Base-by-base conservation (phyloP, 2,329 filamentous ascomycete genomes). In the Ophioceras dolichostomum region DNA sequence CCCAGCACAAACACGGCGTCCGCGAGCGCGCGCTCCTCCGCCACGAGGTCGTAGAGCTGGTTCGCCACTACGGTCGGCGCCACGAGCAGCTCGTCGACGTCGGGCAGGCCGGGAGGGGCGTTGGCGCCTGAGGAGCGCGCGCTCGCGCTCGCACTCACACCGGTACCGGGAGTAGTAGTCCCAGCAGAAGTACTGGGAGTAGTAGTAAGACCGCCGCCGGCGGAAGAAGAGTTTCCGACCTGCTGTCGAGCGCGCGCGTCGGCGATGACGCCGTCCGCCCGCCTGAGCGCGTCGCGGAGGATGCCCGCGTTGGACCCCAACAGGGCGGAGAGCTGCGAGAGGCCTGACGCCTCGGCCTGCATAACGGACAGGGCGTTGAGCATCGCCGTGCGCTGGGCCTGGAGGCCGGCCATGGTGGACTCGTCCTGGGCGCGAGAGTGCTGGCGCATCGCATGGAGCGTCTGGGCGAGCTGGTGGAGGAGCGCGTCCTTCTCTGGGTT, bases 401-500 rank as follows among this genome's bases (percentile, higher is more conserved):
- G 70, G 2, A 96, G 69, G 1, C 87, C 82, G 0, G 77, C 68
- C 24, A 94, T 68, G 16, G 82, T 84, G 12, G 80, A 70, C 14
- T 76, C 70, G 47, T 88, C 88, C 50, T 91, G 83, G 19, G 71
- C 60, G 33, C 82, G 71, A 37, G 77, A 79, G 34, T 72, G 70
- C 43, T 78, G 75, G 13, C 88, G 77, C 43, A 83, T 78, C 28
- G 73, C 63, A 38, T 77, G 67, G 3, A 96, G 65, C 0, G 78
- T 74, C 39, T 71, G 66, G 26, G 80, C 86, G 21, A 96, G 71
- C 32, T 87, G 82, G 37, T 73, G 71, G 3, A 94, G 69, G 13
- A 96, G 73, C 16, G 83, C 80, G 56, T 96, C 87, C 55, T 94
- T 95, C 59, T 96, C 86, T 1, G 91, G 91, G 50, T 98, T 98